Conservation (phyloP, 305 asterid genomes). For the Rubia tinctorum region DNA sequence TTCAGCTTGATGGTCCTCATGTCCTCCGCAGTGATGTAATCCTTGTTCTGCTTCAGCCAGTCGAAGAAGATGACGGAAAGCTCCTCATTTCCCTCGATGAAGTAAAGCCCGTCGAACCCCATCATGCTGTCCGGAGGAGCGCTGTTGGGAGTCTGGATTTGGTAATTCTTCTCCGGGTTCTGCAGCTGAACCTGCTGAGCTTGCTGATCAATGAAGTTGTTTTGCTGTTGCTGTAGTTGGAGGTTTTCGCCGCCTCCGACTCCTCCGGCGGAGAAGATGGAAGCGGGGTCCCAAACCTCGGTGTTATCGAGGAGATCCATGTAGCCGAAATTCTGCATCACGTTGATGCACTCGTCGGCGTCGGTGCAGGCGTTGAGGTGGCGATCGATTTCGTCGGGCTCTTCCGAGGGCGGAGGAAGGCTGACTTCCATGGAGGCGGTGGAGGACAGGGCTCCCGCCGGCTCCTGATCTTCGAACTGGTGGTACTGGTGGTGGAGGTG, state of each 20-base stretch:
- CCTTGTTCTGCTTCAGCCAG: conserved; percentile 85
- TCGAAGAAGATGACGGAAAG: conserved; percentile 71
- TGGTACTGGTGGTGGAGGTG: neutral
- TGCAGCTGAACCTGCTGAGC: neutral
- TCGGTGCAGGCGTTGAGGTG: conserved; percentile 18
- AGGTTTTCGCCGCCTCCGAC: conserved; percentile 34
- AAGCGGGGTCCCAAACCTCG: conserved; percentile 74
- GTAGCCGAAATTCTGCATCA: conserved; percentile 62
- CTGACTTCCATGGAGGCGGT: conserved; percentile 42
- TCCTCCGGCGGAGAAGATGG: too few species aligned
- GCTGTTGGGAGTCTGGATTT: neutral
- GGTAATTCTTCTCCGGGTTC: too few species aligned
- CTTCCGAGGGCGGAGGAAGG: conserved; percentile 19
- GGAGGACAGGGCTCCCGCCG: conserved; percentile 25
- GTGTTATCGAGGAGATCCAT: conserved; percentile 62
- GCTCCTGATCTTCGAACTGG: neutral
- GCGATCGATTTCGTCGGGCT: conserved; percentile 13
- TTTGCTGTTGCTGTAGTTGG: conserved; percentile 7
- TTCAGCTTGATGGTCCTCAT: conserved; percentile 82
- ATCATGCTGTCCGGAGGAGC: neutral
- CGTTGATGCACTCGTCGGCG: conserved; percentile 44
- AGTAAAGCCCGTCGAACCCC: conserved; percentile 27
- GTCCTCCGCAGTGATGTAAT: conserved; percentile 78
- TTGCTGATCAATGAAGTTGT: too few species aligned
- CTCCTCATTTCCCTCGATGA: conserved; percentile 58